Evolutionary conservation across 305 asterid genomes (phyloP).

Genomic region (Striga hermonthica): DNA sequence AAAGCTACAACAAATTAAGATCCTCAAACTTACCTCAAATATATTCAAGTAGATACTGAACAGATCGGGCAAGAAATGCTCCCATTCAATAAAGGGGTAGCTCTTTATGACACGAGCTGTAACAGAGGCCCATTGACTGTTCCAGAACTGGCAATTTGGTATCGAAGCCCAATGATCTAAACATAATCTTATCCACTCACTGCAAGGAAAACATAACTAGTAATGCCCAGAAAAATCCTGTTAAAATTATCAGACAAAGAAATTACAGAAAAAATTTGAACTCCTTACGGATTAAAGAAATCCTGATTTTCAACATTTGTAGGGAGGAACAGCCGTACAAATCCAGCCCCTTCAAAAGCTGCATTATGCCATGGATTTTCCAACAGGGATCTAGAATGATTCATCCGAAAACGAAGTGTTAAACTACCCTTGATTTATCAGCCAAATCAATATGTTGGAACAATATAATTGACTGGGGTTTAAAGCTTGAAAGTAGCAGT

Average conservation of each 20-base stretch:
- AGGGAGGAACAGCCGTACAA: constrained; percentile 86
- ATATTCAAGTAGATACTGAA: constrained; percentile 82
- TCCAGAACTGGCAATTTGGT: constrained; percentile 96
- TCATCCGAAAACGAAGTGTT: constrained; percentile 24
- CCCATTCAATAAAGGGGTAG: constrained; percentile 74
- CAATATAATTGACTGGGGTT: background rate
- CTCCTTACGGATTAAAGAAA: constrained; percentile 74
- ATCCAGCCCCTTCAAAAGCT: constrained; percentile 93
- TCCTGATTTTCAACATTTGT: constrained; percentile 77
- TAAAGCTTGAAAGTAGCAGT: constrained; percentile 23
- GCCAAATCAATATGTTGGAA: constrained; percentile 8
- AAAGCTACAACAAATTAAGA: constrained; percentile 19
- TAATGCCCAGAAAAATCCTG: constrained; percentile 28
- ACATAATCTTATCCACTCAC: constrained; percentile 68
- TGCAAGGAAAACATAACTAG: constrained; percentile 37
- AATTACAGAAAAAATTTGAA: constrained; percentile 17
- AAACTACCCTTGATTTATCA: constrained; percentile 26
- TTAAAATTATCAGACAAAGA: constrained; percentile 24
- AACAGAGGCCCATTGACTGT: constrained; percentile 95
- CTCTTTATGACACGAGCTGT: constrained; percentile 92
- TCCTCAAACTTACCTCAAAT: constrained; percentile 74
- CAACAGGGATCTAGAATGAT: constrained; percentile 65
- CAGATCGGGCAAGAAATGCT: constrained; percentile 57
- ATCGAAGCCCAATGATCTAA: constrained; percentile 77
- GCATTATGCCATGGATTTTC: constrained; percentile 99